Evolutionary conservation across 345 rosid species (phyloP).

Genomic region (Murraya paniculata): DNA sequence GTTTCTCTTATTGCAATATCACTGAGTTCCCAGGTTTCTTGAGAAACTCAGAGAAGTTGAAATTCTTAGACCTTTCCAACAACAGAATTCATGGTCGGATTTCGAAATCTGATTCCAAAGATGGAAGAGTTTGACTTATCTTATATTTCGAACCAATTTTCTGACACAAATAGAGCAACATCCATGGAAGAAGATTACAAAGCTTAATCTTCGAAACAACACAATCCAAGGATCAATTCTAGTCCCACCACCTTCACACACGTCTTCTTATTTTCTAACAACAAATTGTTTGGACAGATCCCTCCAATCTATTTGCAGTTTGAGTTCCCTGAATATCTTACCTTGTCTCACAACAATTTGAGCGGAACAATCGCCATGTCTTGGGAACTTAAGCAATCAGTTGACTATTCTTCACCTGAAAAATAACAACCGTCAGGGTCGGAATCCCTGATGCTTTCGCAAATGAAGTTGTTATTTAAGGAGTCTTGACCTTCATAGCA

Average conservation of each 20-base stretch:
- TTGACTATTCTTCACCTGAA: not conserved
- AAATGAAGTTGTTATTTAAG: not conserved
- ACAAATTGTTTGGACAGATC: no score
- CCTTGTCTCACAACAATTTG: no score
- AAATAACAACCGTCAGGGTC: constrained; percentile 13
- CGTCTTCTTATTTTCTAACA: no score
- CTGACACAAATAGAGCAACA: not conserved
- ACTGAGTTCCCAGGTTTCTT: not conserved
- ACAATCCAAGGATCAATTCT: no score
- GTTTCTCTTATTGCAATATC: no score
- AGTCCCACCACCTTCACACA: no score
- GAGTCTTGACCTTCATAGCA: constrained; percentile 6
- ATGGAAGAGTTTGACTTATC: not conserved
- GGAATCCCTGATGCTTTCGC: not conserved
- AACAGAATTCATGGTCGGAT: not conserved
- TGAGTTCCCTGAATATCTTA: no score
- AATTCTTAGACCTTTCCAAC: not conserved
- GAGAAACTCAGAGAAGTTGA: not conserved
- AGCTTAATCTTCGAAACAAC: no score
- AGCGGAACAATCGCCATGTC: no score
- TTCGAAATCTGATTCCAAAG: not conserved
- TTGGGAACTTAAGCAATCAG: no score
- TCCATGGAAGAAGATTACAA: not conserved
- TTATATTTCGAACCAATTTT: not conserved
- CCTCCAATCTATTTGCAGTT: no score